Base-by-base conservation (phyloP, 306 rosid species). In the Acacia acuminata region DNA sequence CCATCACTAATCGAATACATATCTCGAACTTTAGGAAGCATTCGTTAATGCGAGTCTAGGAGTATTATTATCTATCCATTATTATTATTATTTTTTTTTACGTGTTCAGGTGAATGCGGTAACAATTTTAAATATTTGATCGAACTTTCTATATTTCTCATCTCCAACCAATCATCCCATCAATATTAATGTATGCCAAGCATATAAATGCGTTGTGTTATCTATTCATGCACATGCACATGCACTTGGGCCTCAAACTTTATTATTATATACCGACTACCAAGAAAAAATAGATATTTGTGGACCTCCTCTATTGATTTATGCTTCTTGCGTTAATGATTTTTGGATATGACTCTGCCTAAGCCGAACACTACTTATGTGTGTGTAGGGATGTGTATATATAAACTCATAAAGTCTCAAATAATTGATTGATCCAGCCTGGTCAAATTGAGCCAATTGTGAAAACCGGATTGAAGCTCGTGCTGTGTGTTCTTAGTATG, bases 291-390 rank as follows among this genome's bases (percentile, higher is more conserved):
- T 16, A 12, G 8, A 12, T 30, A 3, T 73, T 7, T 73, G 63
- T 71, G 58, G 76, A 56, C 69, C 67, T 75, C 51, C 69, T 27
- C 53, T 38, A 75, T 51, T 73, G 32, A 73, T 50, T 25, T 51
- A 73, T 27, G 44, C 19, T 45, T 25, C 76, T 25, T 72, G 24
- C 10, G 60, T 72, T 9, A 72, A 47, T 25, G 42, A 32, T 47
- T 25, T 71, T 27, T 14, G 19, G 22, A 72, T 27, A 47, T 45
- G 60, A 72, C 76, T 61, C 32, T 58, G 27, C 10, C 65, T 58
- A 3, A 22, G 65, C 65, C 32, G 32, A 58, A 58, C 30, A 22
- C 13, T 22, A 22, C 42, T 12, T 22, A 14, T 58, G 24, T 22
- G 15, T 20, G 61, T 58, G 65, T n/a, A 9, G 32, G 65, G 65